Base-by-base conservation (phyloP, 2,329 filamentous ascomycete genomes). In the Bimuria novae-zelandiae region DNA sequence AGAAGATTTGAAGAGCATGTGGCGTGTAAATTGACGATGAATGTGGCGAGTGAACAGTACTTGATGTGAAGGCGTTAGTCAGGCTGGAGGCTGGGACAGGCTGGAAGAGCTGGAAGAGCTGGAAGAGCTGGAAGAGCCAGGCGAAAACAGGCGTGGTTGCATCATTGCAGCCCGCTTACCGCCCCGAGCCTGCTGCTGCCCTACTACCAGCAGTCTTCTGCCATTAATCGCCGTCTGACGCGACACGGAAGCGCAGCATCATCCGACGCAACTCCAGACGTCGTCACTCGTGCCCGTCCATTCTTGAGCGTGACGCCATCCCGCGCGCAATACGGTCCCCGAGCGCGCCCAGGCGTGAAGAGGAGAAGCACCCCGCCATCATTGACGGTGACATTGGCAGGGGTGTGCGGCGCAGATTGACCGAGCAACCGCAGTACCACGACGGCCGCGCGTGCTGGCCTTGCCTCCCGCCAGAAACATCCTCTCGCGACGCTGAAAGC, bases 361-460 rank as follows among this genome's bases (percentile, higher is more conserved):
- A 52, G 17, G 44, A 33, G 22, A 14, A 47, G 6, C 60, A 54
- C 58, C 51, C 51, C 52, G 29, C 55, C 51, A 32, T 5, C 39
- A 27, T 10, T 27, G 25, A 32, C 14, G 23, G 44, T n/a, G n/a
- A n/a, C n/a, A n/a, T 36, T 67, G 45, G 25, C 51, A 56, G 30
- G 54, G 51, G 47, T 46, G 32, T 33, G 40, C 32, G 51, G 52
- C 52, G 60, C 51, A 44, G 61, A 61, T 61, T 66, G 64, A 59
- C 59, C 62, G 58, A 62, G 62, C 60, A 64, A 59, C 49, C 63
- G 29, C 42, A 32, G 21, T 21, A 41, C 50, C 49, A 53, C 42
- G 54, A 57, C 59, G 62, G 52, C 61, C 52, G 49, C 58, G 49
- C 50, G 55, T 59, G 54, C 57, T 53, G 54, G 49, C 55, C 39